Conservation (phyloP, 306 rosid genomes). For the Aeschynomene evenia region DNA sequence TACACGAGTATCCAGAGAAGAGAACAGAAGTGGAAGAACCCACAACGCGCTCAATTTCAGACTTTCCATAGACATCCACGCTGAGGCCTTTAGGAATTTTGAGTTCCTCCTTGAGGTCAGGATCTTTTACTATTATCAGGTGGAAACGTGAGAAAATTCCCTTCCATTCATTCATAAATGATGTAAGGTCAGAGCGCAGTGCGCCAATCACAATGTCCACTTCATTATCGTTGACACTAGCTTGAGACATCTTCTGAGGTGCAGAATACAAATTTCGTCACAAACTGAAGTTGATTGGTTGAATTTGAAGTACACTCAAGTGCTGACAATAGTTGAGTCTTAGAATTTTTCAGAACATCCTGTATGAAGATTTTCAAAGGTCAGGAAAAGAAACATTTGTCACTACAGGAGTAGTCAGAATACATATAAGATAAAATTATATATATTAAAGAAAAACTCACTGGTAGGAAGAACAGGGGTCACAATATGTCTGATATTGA, state of each 20-base stretch:
- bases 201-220: conserved; percentile 93
- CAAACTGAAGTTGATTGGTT: conserved; percentile 14
- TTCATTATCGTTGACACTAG: conserved; percentile 52
- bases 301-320: conserved; percentile 24
- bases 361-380: conserved; percentile 35
- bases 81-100: conserved; percentile 71
- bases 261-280: conserved; percentile 27
- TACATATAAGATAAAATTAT: conserved; percentile 4
- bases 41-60: conserved; percentile 66
- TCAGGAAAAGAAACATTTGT: conserved; percentile 31
- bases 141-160: conserved; percentile 73
- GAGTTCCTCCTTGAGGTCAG: conserved; percentile 78
- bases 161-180: conserved; percentile 81
- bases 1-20: conserved; percentile 91
- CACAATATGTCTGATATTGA: conserved; percentile 66
- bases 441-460: conserved; percentile 46
- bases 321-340: conserved; percentile 31
- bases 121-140: conserved; percentile 84
- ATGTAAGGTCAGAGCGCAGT: conserved; percentile 60
- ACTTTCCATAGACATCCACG: conserved; percentile 53
- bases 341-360: conserved; percentile 85
- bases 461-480: conserved; percentile 95
- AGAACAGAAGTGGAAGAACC: conserved; percentile 65
- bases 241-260: conserved; percentile 63
- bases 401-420: conserved; percentile 1